A percentile compares a stretch with the other conserved stretches of the same genome.
Conservation (phyloP, 1,139 yeast genomes). For the Cylindricascospora bacillispora region DNA sequence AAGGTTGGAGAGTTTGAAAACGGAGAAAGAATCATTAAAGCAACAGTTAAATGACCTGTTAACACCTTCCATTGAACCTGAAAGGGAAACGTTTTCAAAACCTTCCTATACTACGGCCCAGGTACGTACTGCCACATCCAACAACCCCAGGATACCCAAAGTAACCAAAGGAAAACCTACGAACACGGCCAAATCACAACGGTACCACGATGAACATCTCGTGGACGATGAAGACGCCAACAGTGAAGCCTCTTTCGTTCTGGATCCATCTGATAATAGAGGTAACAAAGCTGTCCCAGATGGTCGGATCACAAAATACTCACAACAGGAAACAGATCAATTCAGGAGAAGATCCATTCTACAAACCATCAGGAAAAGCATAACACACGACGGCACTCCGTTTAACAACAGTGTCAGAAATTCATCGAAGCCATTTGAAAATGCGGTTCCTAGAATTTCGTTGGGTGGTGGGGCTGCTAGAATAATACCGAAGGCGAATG, state of each 20-base stretch:
- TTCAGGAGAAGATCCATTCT: conserved; percentile 23
- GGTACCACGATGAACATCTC: conserved; percentile 1
- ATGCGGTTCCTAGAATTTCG: conserved; percentile 8
- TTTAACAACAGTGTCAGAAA: background rate
- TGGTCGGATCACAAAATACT: conserved; percentile 1
- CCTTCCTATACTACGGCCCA: too few relatives aligned
- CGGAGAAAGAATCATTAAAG: conserved; percentile 13
- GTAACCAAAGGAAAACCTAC: too few relatives aligned
- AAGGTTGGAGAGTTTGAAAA: conserved; percentile 10
- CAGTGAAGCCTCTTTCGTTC: conserved; percentile 25
- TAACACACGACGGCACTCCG: conserved; percentile 3
- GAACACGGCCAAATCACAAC: conserved; percentile 2
- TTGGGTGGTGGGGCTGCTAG: conserved; percentile 21
- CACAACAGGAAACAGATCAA: conserved; percentile 6
- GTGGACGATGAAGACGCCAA: conserved; percentile 21
- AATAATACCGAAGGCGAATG: too few relatives aligned
- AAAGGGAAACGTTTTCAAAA: too few relatives aligned
- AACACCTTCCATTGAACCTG: too few relatives aligned
- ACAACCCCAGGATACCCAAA: too few relatives aligned
- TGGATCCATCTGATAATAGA: conserved; percentile 17
- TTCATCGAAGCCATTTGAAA: conserved; percentile 1
- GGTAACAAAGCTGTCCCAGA: conserved; percentile 3
- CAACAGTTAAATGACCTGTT: background rate
- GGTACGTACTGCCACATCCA: too few relatives aligned
- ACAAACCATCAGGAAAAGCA: conserved; percentile 22